A percentile compares a stretch with the other conserved stretches of the same genome.
phyloP scores from a whole-genome alignment of 1,284 basidiomycete genomes.

The Sanghuangporus sanghuang region DNA sequence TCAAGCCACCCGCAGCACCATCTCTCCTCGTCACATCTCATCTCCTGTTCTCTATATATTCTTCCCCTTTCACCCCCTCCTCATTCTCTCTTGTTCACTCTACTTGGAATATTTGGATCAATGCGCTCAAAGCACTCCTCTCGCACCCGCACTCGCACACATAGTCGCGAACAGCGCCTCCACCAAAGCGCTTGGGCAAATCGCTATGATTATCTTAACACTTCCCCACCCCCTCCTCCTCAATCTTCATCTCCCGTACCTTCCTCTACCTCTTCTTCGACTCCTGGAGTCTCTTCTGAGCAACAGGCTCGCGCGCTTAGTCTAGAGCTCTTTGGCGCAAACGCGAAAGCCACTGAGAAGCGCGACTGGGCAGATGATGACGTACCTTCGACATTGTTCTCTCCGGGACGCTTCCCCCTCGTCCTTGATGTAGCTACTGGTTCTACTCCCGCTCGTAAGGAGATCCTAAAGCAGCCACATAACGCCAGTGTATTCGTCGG shows the following conservation, averaged over 20 bases:
- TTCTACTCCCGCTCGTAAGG: slow-evolving; percentile 20
- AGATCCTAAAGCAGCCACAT: slow-evolving; percentile 50
- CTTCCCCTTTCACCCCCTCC: slow-evolving; percentile 23
- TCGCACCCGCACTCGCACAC: slow-evolving; percentile 5
- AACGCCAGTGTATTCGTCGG: slow-evolving; percentile 79
- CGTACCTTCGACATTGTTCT: slow-evolving; percentile 24
- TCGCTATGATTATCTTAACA: slow-evolving; percentile 53
- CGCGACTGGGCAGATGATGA: slow-evolving; percentile 23
- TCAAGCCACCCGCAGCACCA: not conserved
- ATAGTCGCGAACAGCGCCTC: slow-evolving; percentile 1
- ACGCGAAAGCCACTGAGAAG: slow-evolving; percentile 1
- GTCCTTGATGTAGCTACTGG: slow-evolving; percentile 3
- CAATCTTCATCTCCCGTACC: slow-evolving; percentile 19
- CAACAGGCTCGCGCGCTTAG: not conserved
- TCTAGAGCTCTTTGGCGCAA: slow-evolving; percentile 1
- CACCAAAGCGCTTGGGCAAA: slow-evolving; percentile 54
- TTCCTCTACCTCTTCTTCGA: slow-evolving; percentile 20
- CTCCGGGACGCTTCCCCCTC: not conserved
- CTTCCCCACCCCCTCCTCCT: slow-evolving; percentile 25
- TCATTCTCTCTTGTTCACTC: not conserved
- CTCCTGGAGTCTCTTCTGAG: not conserved
- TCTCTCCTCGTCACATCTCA: not conserved
- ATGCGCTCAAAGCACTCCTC: slow-evolving; percentile 5
- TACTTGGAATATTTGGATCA: not conserved
- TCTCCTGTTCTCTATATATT: not conserved